Percentiles rank a stretch among this genome's conserved stretches.
phyloP scores from a whole-genome alignment of 768 basidiomycete genomes.

The Collybia sordida region DNA sequence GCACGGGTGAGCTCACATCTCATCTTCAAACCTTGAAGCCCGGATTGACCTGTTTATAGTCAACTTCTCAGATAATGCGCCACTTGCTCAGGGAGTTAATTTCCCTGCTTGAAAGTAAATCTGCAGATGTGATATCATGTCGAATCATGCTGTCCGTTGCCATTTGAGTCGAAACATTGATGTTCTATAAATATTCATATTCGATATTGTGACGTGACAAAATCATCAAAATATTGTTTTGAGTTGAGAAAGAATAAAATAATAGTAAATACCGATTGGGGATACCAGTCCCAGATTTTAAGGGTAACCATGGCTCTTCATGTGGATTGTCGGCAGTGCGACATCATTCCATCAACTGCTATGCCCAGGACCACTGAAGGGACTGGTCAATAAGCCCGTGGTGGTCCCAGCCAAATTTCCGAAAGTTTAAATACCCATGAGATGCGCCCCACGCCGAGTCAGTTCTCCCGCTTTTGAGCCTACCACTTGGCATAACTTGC shows the following conservation, averaged over 20 bases:
- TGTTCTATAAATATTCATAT: background rate
- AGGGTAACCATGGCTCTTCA: conserved; percentile 26
- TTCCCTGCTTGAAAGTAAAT: conserved; percentile 50
- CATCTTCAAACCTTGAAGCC: background rate
- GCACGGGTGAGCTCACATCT: conserved; percentile 52
- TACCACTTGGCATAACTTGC: conserved; percentile 19
- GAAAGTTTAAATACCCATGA: conserved; percentile 13
- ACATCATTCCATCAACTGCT: conserved; percentile 11
- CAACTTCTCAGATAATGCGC: conserved; percentile 88
- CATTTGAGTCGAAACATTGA: too few relatives aligned
- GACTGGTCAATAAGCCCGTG: too few relatives aligned
- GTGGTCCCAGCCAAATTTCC: conserved; percentile 3
- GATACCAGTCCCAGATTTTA: conserved; percentile 9
- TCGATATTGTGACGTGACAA: background rate
- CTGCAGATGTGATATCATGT: background rate
- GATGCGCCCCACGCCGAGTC: conserved; percentile 6
- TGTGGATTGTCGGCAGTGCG: conserved; percentile 20
- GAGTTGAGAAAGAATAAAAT: conserved; percentile 2
- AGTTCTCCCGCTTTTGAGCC: conserved; percentile 14
- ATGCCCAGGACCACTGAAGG: background rate
- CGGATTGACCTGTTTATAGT: conserved; percentile 37
- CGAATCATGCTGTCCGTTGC: background rate
- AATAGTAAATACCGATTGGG: conserved; percentile 14
- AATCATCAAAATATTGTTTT: background rate
- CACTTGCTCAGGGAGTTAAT: conserved; percentile 90